Percentiles rank a stretch among this genome's conserved stretches.
phyloP scores from a whole-genome alignment of 441 rosid species.

The Geranium incanum region DNA sequence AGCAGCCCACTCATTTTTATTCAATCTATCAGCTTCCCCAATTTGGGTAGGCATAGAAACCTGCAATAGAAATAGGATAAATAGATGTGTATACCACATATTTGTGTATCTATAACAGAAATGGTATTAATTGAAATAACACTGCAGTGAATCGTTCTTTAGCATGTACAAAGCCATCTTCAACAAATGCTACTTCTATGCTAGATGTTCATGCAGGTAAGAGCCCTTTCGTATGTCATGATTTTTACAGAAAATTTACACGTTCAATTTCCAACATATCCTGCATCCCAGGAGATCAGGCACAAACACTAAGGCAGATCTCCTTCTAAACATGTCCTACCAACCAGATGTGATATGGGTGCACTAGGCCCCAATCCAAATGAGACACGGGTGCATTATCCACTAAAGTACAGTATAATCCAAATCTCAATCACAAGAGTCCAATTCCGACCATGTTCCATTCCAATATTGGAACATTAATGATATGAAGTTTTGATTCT shows the following conservation, averaged over 20 bases:
- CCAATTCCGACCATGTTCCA: not conserved
- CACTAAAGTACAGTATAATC: not conserved
- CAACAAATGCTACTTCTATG: not conserved
- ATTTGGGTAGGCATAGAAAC: not conserved
- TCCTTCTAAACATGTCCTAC: not conserved
- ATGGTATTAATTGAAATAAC: not conserved
- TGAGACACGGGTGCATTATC: not conserved
- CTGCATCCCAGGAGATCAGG: not conserved
- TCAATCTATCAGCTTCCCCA: constrained; percentile 26
- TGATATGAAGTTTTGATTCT: not conserved
- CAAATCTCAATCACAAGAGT: not conserved
- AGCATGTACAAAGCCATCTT: not conserved
- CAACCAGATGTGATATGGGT: not conserved
- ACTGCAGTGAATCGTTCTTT: not conserved
- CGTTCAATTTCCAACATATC: not conserved
- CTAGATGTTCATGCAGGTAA: not conserved
- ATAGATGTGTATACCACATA: not conserved
- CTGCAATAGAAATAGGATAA: not conserved
- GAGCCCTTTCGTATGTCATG: not conserved
- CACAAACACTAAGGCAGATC: not conserved
- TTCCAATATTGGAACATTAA: not conserved
- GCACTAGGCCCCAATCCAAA: not conserved
- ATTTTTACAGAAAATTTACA: not conserved
- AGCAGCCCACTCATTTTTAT: constrained; percentile 23
- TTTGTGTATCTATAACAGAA: not conserved